A percentile compares a stretch with the other conserved stretches of the same genome.
phyloP scores from a whole-genome alignment of 176 grass and related monocot species.

The Saccharum officinarum region DNA sequence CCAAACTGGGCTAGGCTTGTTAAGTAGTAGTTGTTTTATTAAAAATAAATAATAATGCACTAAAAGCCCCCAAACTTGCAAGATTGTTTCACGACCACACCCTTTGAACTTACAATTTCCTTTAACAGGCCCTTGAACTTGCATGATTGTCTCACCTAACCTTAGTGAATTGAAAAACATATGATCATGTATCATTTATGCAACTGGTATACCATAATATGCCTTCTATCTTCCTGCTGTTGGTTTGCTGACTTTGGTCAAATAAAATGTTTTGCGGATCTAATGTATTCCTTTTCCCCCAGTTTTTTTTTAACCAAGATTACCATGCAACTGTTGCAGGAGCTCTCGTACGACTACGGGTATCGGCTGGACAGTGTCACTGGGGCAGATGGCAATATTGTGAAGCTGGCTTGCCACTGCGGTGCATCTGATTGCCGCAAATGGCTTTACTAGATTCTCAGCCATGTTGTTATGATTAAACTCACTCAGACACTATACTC shows the following conservation, averaged over 20 bases:
- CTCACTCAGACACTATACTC: neutral
- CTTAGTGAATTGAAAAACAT: neutral
- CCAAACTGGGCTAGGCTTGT: neutral
- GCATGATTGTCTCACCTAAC: neutral
- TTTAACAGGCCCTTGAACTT: neutral
- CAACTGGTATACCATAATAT: neutral
- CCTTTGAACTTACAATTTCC: neutral
- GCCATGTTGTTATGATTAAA: neutral
- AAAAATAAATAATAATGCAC: neutral
- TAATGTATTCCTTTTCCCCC: neutral
- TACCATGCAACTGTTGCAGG: conserved; percentile 24
- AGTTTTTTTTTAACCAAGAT: neutral
- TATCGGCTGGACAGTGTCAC: conserved; percentile 66
- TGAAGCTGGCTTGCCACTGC: conserved; percentile 58
- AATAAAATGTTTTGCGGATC: neutral
- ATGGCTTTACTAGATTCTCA: conserved; percentile 51
- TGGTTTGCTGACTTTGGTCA: neutral
- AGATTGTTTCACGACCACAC: neutral
- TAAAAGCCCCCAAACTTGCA: neutral
- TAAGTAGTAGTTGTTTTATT: neutral
- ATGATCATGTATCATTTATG: neutral
- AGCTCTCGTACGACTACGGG: conserved; percentile 65
- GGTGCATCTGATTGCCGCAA: conserved; percentile 59
- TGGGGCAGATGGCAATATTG: conserved; percentile 45
- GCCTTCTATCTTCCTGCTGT: neutral